Evolutionary conservation across 257 asterid species (phyloP).

Genomic region (Solanum neorickii): DNA sequence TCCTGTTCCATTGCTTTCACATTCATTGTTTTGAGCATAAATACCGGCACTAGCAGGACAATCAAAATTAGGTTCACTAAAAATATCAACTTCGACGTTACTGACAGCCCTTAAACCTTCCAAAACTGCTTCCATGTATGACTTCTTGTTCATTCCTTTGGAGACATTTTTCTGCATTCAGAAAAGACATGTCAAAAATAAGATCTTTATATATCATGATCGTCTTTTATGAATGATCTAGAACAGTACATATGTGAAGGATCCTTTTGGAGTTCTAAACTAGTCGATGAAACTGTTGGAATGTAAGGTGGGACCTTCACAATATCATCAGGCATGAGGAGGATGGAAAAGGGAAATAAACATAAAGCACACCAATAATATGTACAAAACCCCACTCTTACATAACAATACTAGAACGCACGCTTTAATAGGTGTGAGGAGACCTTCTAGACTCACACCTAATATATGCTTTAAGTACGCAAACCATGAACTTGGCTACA

Average conservation of each 20-base stretch:
- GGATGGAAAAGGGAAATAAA: background rate
- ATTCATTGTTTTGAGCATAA: background rate
- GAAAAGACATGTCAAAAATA: background rate
- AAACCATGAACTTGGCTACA: background rate
- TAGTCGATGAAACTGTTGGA: background rate
- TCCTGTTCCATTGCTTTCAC: constrained; percentile 14
- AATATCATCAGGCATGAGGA: background rate
- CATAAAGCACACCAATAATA: background rate
- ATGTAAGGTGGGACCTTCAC: background rate
- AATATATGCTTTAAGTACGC: background rate
- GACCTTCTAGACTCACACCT: background rate
- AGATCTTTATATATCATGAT: background rate
- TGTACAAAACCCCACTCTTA: background rate
- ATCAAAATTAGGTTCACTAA: constrained; percentile 15
- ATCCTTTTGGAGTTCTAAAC: background rate
- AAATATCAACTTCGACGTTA: constrained; percentile 45
- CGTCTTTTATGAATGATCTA: background rate
- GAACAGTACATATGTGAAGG: background rate
- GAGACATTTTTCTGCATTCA: constrained; percentile 55
- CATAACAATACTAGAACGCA: background rate
- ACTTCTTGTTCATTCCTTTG: constrained; percentile 85
- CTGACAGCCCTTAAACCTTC: constrained; percentile 61
- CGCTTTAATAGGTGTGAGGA: background rate
- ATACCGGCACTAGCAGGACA: constrained; percentile 11
- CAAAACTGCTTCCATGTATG: constrained; percentile 76